These are phyloP conservation scores for Ceratobasidium sp. DNA, from an alignment of 1,284 basidiomycete species.

Conservation along the genomic window DNA sequence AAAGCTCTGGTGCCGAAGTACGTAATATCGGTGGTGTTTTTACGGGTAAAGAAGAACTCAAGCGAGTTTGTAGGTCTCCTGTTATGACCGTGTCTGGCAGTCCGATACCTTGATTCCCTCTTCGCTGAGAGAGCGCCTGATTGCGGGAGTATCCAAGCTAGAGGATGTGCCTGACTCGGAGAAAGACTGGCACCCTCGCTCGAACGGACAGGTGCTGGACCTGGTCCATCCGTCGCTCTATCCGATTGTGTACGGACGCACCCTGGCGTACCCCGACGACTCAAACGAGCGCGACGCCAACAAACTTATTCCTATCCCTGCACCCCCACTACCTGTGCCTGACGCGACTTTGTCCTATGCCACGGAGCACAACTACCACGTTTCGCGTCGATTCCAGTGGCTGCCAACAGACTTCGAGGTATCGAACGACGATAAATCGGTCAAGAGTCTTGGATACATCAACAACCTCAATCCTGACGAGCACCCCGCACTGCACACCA, in stretches of 20 bases:
- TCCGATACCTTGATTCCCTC: slow-evolving; percentile 52
- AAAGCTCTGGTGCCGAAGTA: slow-evolving; percentile 54
- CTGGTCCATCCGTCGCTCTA: slow-evolving; percentile 62
- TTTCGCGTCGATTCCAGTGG: slow-evolving; percentile 54
- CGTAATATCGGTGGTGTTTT: no score
- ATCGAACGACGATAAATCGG: slow-evolving; percentile 45
- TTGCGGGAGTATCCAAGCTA: slow-evolving; percentile 49
- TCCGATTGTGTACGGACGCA: slow-evolving; percentile 59
- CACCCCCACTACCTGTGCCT: no score
- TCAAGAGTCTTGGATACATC: slow-evolving; percentile 50
- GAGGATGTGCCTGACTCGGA: slow-evolving; percentile 47
- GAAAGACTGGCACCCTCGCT: slow-evolving; percentile 51
- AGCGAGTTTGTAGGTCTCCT: slow-evolving; percentile 62
- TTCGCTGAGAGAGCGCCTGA: slow-evolving; percentile 44
- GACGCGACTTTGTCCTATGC: not conserved
- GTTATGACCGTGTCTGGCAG: slow-evolving; percentile 67
- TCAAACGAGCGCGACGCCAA: slow-evolving; percentile 52
- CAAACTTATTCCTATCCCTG: no score
- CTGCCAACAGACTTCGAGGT: slow-evolving; percentile 56
- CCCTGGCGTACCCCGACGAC: slow-evolving; percentile 51
- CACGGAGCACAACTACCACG: slow-evolving; percentile 6
- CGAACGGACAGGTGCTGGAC: slow-evolving; percentile 49
- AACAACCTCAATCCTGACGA: slow-evolving; percentile 54
- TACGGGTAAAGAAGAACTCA: no score
- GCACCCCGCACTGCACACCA: slow-evolving; percentile 45